Base-by-base conservation (phyloP, 768 basidiomycete genomes). In the Amanita inopinata region DNA sequence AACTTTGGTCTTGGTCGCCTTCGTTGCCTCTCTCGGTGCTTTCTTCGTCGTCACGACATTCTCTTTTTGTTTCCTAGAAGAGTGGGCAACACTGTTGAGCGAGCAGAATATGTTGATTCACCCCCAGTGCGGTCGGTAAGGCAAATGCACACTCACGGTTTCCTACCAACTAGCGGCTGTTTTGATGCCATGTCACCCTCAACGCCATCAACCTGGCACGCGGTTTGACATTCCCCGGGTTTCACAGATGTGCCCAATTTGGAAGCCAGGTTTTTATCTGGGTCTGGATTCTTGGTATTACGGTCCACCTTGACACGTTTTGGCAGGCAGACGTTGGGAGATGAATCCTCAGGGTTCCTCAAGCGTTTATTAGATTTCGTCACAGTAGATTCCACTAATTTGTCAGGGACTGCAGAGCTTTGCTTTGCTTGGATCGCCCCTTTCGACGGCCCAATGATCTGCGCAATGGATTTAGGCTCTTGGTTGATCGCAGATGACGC, bases 31-130 rank as follows among this genome's bases (percentile, higher is more conserved):
- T 23, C 37, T 44, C 18, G 34, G 22, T 30, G 40, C 25, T 31
- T 18, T 33, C 17, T 36, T 30, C 8, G 48, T 27, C n/a, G 24
- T 33, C 24, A 45, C n/a, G 2, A 35, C 31, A 31, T 65, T 65
- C 36, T 66, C 64, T 46, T 67, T 65, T n/a, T 58, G 49, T 45
- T 58, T 59, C 32, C 52, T 58, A 27, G 58, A 61, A 46, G 22
- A n/a, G n/a, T n/a, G 18, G 22, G 33, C 14, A 27, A n/a, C 11
- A 20, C 19, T 28, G n/a, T 28, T 41, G 27, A 39, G 15, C 19
- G 10, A 14, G 25, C 24, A 39, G 23, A 27, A 28, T 4, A 11
- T 5, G 11, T 30, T 30, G n/a, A 27, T 38, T 38, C 37, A 7
- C 5, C 17, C 14, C 10, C 40, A 9, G 30, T 15, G 38, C 15